These are phyloP conservation scores for Pythium brassicae DNA, from an alignment of 352 stramenopile genomes.

Conservation along the genomic window DNA sequence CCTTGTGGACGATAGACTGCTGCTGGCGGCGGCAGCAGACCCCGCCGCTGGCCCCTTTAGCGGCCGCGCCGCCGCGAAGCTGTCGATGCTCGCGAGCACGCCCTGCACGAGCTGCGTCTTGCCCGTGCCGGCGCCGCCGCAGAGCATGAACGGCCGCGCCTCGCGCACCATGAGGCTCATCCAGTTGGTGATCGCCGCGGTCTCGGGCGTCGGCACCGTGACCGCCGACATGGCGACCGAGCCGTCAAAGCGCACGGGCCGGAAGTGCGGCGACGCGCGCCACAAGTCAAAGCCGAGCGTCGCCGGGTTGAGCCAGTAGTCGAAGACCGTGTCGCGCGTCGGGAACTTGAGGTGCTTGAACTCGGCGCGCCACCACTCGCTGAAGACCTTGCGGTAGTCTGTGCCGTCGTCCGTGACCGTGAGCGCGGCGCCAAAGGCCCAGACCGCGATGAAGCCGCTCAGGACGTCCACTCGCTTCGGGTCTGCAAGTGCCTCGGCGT, in stretches of 20 bases:
- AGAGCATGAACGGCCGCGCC: conserved; percentile 92
- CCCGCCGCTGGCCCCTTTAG: too few relatives aligned
- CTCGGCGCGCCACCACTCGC: conserved; percentile 91
- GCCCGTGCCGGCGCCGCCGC: conserved; percentile 88
- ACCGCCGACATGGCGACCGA: conserved; percentile 78
- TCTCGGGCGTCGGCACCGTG: conserved; percentile 93
- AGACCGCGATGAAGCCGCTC: conserved; percentile 92
- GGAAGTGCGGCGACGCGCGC: conserved; percentile 92
- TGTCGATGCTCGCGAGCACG: conserved; percentile 54
- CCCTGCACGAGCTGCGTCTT: conserved; percentile 94
- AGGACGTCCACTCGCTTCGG: conserved; percentile 72
- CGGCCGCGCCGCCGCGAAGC: conserved; percentile 19
- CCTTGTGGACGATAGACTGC: conserved; percentile 21
- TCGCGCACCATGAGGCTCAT: conserved; percentile 92
- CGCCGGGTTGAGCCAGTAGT: conserved; percentile 94
- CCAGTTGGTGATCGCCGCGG: conserved; percentile 90
- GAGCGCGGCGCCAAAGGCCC: conserved; percentile 88
- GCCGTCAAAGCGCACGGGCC: conserved; percentile 68
- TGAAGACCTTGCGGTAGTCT: conserved; percentile 93
- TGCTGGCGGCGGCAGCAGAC: too few relatives aligned
- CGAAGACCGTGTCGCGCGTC: conserved; percentile 92
- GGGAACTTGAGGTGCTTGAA: conserved; percentile 95
- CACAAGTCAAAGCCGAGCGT: conserved; percentile 90
- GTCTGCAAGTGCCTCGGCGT: conserved; percentile 56
- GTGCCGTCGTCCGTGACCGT: conserved; percentile 90